Evolutionary conservation across 2,329 filamentous ascomycete species (phyloP), one percentile per base, ranked within the genome.

Genomic region (Colletotrichum tabaci): DNA sequence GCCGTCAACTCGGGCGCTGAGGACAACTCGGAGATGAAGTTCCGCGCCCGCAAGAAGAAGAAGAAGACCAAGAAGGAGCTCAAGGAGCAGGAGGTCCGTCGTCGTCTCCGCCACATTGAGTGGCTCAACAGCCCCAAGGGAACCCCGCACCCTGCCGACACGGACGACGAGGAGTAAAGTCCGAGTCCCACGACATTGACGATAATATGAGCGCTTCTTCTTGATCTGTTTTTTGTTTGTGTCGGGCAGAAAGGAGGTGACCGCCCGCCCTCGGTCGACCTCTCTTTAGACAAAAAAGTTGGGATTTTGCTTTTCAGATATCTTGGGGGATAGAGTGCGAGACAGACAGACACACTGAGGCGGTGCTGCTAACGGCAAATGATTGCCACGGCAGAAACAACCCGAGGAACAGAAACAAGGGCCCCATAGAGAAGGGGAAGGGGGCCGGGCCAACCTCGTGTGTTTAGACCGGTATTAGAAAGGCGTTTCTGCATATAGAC

Each of bases 61-160:
- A 99, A 99, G 94, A 90, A 96, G 90, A 99, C 96, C 68, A 94
- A 97, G 87, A 95, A 95, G 84, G 95, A 99, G 83, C 77, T 95
- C 80, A 99, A 99, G 89, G 96, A 99, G 82, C 89, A 93, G 23
- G 96, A 98, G 84, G 93, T 93, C 53, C 89, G 97, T 74, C 90
- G 96, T 76, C 89, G 96, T 77, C 86, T 98, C 83, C 91, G 96
- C 77, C 95, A 99, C 83, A 92, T 93, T 77, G 89, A 92, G 81
- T 93, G 93, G 93, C 86, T 97, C 77, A 96, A 94, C 84, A 94
- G 89, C 77, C 93, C 93, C 75, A 95, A 95, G 89, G 94, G 94
- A 6, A 96, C 93, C 4, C 93, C 93, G 40, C 91, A 93, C 80
- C 93, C 93, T 8, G 83, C 82, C 10, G 93, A 96, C 80, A 95